Percentiles rank a stretch among this genome's conserved stretches.
These are phyloP conservation scores for Saccharomycopsis capsularis DNA, from an alignment of 805 yeast genomes.

Conservation along the genomic window DNA sequence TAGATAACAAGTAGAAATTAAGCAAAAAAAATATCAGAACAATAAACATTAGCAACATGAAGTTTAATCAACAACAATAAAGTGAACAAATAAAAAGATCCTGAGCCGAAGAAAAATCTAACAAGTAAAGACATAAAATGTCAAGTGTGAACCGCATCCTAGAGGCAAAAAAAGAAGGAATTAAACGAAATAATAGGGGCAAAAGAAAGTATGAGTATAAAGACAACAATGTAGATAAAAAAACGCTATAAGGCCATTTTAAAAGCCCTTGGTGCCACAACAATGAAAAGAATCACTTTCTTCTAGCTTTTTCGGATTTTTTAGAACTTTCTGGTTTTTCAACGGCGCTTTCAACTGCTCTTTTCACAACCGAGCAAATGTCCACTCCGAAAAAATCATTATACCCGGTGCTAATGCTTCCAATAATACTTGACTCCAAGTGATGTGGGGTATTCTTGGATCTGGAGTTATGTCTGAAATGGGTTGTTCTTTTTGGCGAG, in stretches of 20 bases:
- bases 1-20: neutral
- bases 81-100: too few species aligned
- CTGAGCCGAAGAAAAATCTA: too few species aligned
- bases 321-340: conserved; percentile 3
- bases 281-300: too few species aligned
- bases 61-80: too few species aligned
- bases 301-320: neutral
- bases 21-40: neutral
- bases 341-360: conserved; percentile 34
- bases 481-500: conserved; percentile 29
- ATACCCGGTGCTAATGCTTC: conserved; percentile 26
- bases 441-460: conserved; percentile 7
- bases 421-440: conserved; percentile 20
- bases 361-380: conserved; percentile 40
- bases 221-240: neutral
- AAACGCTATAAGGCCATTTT: neutral
- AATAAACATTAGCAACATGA: too few species aligned
- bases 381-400: conserved; percentile 55
- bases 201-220: too few species aligned
- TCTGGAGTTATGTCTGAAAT: conserved; percentile 18
- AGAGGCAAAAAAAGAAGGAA: too few species aligned
- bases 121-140: too few species aligned
- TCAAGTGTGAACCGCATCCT: too few species aligned
- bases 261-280: too few species aligned
- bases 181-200: too few species aligned